Conservation (phyloP, 2,329 filamentous ascomycete species). For the Aureobasidium musti region DNA sequence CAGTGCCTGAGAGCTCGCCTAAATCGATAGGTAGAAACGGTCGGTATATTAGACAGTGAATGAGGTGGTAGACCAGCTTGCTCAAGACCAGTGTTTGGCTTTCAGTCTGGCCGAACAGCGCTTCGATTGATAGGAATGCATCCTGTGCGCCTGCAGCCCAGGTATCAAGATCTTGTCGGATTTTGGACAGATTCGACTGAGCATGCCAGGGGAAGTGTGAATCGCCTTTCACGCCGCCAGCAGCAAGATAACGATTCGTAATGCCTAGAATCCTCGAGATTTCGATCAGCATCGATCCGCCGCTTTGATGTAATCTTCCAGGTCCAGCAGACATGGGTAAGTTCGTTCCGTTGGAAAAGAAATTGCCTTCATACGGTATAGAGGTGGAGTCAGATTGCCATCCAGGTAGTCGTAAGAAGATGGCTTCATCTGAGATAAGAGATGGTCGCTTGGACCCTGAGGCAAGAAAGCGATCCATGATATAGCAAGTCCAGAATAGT, state of each 20-base stretch:
- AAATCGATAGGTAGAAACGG: conserved; percentile 85
- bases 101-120: conserved; percentile 74
- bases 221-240: conserved; percentile 83
- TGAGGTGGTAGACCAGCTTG: conserved; percentile 83
- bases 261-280: conserved; percentile 79
- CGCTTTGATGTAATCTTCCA: conserved; percentile 71
- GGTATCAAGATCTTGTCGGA: conserved; percentile 78
- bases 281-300: conserved; percentile 79
- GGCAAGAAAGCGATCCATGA: conserved; percentile 80
- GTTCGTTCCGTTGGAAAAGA: conserved; percentile 78
- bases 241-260: conserved; percentile 80
- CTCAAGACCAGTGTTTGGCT: conserved; percentile 77
- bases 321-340: conserved; percentile 52
- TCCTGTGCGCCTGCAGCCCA: conserved; percentile 83
- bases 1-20: conserved; percentile 73
- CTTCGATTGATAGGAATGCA: conserved; percentile 72
- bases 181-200: conserved; percentile 80
- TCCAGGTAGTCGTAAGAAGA: conserved; percentile 72
- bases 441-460: conserved; percentile 81
- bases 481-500: conserved; percentile 87
- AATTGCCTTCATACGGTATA: conserved; percentile 71
- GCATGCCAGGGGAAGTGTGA: conserved; percentile 91
- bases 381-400: conserved; percentile 66
- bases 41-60: conserved; percentile 83
- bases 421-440: conserved; percentile 74